phyloP scores from a whole-genome alignment of 768 basidiomycete species.

The Dioszegia aurantiaca region DNA sequence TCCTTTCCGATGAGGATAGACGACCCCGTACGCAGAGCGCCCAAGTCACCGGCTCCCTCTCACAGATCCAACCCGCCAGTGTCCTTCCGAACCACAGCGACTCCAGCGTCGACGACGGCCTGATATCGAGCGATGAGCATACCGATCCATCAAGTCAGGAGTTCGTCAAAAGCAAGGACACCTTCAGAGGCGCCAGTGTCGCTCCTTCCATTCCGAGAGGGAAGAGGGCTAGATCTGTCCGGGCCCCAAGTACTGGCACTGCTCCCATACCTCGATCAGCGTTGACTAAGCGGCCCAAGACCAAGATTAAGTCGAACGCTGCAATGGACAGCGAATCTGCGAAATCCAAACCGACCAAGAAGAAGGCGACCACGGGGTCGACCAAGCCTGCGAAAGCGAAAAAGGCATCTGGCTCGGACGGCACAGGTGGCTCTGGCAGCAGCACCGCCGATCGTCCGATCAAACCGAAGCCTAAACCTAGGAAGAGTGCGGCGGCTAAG shows the following conservation, averaged over 20 bases:
- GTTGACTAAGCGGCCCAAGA: not conserved
- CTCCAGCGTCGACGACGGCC: not conserved
- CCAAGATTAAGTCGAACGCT: not conserved
- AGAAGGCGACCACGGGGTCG: not conserved
- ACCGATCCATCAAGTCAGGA: constrained; percentile 14
- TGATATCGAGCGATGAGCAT: constrained; percentile 11
- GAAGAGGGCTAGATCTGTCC: not conserved
- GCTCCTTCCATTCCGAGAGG: not conserved
- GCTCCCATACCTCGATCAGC: not conserved
- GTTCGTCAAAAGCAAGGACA: not conserved
- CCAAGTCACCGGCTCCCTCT: constrained; percentile 6
- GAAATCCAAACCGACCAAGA: not conserved
- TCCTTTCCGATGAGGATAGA: not conserved
- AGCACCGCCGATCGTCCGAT: not conserved
- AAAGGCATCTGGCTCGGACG: not conserved
- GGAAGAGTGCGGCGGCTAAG: not conserved
- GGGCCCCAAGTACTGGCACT: not conserved
- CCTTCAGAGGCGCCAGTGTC: not conserved
- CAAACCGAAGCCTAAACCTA: no score
- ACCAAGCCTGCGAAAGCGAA: not conserved
- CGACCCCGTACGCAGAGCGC: not conserved
- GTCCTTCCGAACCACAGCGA: not conserved
- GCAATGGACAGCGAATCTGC: not conserved
- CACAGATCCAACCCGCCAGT: not conserved
- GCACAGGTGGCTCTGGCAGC: no score